phyloP scores from a whole-genome alignment of 352 stramenopile genomes.

The Globisporangium takayamanum region DNA sequence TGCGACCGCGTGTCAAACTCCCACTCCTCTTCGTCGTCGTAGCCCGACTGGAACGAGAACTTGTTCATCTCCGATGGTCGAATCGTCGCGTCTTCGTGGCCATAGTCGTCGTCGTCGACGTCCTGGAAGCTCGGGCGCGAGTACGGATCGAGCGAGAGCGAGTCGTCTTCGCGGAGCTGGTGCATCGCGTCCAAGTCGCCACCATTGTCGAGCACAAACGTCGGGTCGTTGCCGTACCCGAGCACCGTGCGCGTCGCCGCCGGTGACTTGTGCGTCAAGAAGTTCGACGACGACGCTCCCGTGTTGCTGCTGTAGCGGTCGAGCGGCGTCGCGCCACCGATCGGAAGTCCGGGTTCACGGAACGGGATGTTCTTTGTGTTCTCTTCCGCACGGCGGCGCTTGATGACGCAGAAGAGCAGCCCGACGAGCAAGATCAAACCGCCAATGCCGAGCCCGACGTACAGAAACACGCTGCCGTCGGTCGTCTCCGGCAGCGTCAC shows the following conservation, averaged over 20 bases:
- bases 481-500: conserved; percentile 46
- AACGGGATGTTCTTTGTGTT: conserved; percentile 75
- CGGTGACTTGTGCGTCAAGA: conserved; percentile 56
- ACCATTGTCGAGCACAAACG: conserved; percentile 34
- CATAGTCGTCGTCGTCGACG: conserved; percentile 52
- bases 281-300: conserved; percentile 52
- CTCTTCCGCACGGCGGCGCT: conserved; percentile 47
- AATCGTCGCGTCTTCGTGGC: conserved; percentile 27
- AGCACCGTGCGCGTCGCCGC: conserved; percentile 23
- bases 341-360: conserved; percentile 35
- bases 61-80: conserved; percentile 56
- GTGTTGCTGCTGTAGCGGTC: conserved; percentile 51
- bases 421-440: conserved; percentile 55
- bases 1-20: conserved; percentile 51
- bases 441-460: conserved; percentile 65
- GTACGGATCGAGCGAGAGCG: conserved; percentile 71
- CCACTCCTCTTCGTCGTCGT: conserved; percentile 66
- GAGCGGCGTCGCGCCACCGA: conserved; percentile 16
- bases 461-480: conserved; percentile 51
- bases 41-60: conserved; percentile 72
- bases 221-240: conserved; percentile 21
- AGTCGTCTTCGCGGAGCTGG: conserved; percentile 28
- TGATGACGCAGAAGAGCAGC: conserved; percentile 63
- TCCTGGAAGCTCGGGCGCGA: conserved; percentile 62
- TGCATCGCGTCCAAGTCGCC: conserved; percentile 21